Evolutionary conservation across 192 early-diverging fungal species (phyloP).

Genomic region (Mortierella antarctica): DNA sequence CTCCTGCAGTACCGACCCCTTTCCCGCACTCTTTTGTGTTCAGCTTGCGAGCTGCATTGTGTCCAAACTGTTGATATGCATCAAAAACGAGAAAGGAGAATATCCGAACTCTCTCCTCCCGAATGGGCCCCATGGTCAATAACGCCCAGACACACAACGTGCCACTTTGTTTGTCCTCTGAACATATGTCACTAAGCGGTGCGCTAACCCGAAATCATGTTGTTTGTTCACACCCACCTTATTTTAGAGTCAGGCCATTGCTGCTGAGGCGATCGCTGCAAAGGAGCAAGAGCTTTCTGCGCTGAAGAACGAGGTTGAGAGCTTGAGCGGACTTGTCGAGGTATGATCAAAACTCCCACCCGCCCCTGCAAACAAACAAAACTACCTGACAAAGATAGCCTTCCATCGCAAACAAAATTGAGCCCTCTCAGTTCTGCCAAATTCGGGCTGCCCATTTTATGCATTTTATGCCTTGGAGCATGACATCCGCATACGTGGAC

Average conservation of each 20-base stretch:
- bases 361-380: not conserved
- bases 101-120: too few species aligned
- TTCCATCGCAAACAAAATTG: not conserved
- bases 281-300: conserved; percentile 44
- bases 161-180: too few species aligned
- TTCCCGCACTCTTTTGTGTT: too few species aligned
- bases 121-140: too few species aligned
- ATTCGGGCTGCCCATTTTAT: not conserved
- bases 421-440: not conserved
- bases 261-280: conserved; percentile 43
- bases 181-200: too few species aligned
- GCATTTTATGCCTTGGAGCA: not conserved
- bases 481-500: not conserved
- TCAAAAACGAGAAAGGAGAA: too few species aligned
- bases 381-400: not conserved
- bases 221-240: not conserved
- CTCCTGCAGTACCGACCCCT: too few species aligned
- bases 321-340: conserved; percentile 48
- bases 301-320: conserved; percentile 43
- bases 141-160: too few species aligned
- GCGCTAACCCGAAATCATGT: not conserved
- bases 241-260: conserved; percentile 41
- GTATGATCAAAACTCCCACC: conserved; percentile 7
- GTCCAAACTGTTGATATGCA: too few species aligned
- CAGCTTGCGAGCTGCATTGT: too few species aligned